Evolutionary conservation across 2,329 filamentous ascomycete species (phyloP).

Genomic region (Aciculosporium take): DNA sequence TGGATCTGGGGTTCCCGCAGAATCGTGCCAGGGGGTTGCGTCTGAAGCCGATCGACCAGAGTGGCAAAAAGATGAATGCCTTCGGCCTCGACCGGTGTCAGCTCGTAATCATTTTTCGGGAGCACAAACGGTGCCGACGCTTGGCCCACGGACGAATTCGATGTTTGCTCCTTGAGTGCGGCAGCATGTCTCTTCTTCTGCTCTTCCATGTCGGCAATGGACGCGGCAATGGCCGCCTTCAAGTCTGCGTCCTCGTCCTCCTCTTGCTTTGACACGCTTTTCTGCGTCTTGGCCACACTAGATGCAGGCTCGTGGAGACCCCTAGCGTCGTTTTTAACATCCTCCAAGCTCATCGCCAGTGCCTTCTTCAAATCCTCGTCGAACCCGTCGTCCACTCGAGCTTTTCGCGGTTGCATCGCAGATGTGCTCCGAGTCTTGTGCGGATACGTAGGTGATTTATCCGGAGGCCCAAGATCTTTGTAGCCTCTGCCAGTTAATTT

Average conservation of each 20-base stretch:
- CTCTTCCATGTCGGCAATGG: slow-evolving; percentile 91
- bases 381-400: slow-evolving; percentile 77
- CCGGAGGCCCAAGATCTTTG: slow-evolving; percentile 26
- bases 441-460: slow-evolving; percentile 33
- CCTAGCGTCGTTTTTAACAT: slow-evolving; percentile 61
- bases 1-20: slow-evolving; percentile 95
- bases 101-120: slow-evolving; percentile 85
- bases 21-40: slow-evolving; percentile 89
- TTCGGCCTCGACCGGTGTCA: slow-evolving; percentile 85
- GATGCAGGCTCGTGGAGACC: slow-evolving; percentile 53
- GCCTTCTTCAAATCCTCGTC: slow-evolving; percentile 92
- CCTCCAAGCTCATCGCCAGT: slow-evolving; percentile 91
- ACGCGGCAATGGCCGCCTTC: slow-evolving; percentile 89
- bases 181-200: slow-evolving; percentile 87
- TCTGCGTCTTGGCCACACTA: slow-evolving; percentile 20
- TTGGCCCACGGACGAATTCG: slow-evolving; percentile 21
- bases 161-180: slow-evolving; percentile 65
- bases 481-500: slow-evolving; percentile 64
- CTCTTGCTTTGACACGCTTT: slow-evolving; percentile 27
- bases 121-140: slow-evolving; percentile 38
- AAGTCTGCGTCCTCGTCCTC: slow-evolving; percentile 89
- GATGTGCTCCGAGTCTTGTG: slow-evolving; percentile 52
- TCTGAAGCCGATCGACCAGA: slow-evolving; percentile 83
- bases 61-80: slow-evolving; percentile 96
- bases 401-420: slow-evolving; percentile 78